Conservation (phyloP, 108 stramenopile genomes). For the Nannochloropsis oceanica region DNA sequence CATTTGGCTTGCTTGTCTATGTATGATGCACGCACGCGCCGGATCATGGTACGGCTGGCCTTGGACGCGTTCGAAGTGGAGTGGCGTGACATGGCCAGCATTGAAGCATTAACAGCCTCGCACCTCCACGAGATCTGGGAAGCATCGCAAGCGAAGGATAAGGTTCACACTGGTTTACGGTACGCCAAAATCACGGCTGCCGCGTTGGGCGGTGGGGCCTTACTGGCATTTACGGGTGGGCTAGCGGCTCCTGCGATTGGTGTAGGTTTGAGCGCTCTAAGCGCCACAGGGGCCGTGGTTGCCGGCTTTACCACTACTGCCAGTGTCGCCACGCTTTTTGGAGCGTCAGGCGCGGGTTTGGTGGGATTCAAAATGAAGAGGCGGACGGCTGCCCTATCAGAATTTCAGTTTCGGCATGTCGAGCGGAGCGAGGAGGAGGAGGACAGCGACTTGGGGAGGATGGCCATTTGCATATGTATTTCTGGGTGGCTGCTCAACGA, state of each 20-base stretch:
- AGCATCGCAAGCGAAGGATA: background rate
- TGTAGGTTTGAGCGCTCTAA: background rate
- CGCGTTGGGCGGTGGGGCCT: slow-evolving; percentile 9
- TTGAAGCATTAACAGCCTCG: background rate
- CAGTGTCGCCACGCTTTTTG: slow-evolving; percentile 14
- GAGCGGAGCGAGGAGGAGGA: slow-evolving; percentile 1
- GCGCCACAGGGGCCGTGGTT: background rate
- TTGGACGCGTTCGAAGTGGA: background rate
- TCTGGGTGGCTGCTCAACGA: slow-evolving; percentile 8
- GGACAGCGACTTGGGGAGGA: slow-evolving; percentile 1
- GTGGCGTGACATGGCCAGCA: background rate
- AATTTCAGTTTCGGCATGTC: background rate
- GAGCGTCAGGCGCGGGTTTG: slow-evolving; percentile 19
- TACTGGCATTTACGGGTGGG: slow-evolving; percentile 21
- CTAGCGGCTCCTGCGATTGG: slow-evolving; percentile 23
- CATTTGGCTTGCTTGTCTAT: slow-evolving; percentile 4
- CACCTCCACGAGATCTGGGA: background rate
- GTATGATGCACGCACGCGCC: slow-evolving; percentile 22
- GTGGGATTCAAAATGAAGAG: slow-evolving; percentile 19
- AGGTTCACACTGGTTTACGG: background rate
- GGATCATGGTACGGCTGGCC: background rate
- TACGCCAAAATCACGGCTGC: slow-evolving; percentile 14
- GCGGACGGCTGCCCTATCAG: slow-evolving; percentile 8
- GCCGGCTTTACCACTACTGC: slow-evolving; percentile 4
- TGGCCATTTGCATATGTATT: slow-evolving; percentile 13